Evolutionary conservation across 2,329 filamentous ascomycete genomes (phyloP).

Genomic region (Pyrenophora tritici-repentis): DNA sequence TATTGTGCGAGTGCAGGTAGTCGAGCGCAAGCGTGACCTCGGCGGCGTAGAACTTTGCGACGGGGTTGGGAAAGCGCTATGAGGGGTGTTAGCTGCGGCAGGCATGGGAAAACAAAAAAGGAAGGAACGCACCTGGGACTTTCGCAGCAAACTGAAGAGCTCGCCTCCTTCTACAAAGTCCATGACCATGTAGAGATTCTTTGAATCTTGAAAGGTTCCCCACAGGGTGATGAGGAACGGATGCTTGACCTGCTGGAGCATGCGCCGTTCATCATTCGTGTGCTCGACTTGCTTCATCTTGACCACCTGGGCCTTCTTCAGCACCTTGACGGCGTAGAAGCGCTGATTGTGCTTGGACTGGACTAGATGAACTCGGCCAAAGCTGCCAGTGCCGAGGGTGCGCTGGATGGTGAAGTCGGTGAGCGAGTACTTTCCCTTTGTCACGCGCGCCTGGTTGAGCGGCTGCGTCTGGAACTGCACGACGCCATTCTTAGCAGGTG

Average conservation of each 20-base stretch:
- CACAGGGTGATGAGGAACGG: slow-evolving; percentile 97
- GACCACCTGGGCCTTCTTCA: slow-evolving; percentile 98
- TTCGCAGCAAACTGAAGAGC: slow-evolving; percentile 90
- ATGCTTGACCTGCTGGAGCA: slow-evolving; percentile 96
- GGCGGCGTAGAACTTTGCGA: slow-evolving; percentile 98
- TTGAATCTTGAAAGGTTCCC: slow-evolving; percentile 96
- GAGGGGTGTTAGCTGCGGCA: background rate
- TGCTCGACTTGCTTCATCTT: slow-evolving; percentile 99
- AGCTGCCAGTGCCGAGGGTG: slow-evolving; percentile 94
- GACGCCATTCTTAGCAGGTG: slow-evolving; percentile 43
- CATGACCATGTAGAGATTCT: slow-evolving; percentile 99
- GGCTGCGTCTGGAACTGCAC: slow-evolving; percentile 45
- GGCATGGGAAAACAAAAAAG: background rate
- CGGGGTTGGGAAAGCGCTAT: slow-evolving; percentile 95
- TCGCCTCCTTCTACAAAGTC: slow-evolving; percentile 99
- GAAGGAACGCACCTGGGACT: slow-evolving; percentile 60
- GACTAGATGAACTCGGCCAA: slow-evolving; percentile 93
- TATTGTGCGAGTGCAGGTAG: slow-evolving; percentile 91
- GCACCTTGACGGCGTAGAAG: slow-evolving; percentile 96
- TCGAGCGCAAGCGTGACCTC: slow-evolving; percentile 95
- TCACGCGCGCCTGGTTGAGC: slow-evolving; percentile 63
- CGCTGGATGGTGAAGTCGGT: slow-evolving; percentile 87
- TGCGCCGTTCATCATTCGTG: slow-evolving; percentile 95
- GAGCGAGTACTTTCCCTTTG: slow-evolving; percentile 96
- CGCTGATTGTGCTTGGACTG: slow-evolving; percentile 98